phyloP scores from a whole-genome alignment of 345 rosid genomes.

The Eucalyptus camaldulensis region DNA sequence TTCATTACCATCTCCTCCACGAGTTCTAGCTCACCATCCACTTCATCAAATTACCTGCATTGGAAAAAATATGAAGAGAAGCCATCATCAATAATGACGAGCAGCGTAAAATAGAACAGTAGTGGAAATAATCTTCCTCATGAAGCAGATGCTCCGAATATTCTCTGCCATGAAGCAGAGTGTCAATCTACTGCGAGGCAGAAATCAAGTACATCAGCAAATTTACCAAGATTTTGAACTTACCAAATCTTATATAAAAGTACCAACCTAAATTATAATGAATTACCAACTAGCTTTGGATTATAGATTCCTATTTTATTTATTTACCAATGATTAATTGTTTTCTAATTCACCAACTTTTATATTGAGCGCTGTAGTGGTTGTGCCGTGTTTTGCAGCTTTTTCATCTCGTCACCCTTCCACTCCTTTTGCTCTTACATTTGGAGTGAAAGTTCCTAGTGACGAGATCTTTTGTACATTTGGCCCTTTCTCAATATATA shows the following conservation, averaged over 20 bases:
- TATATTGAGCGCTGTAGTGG: not conserved
- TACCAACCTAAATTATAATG: too few relatives aligned
- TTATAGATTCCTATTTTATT: too few relatives aligned
- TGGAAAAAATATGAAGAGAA: not conserved
- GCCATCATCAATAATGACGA: not conserved
- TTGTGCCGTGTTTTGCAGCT: too few relatives aligned
- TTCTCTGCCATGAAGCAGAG: not conserved
- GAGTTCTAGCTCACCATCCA: not conserved
- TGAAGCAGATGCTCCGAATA: not conserved
- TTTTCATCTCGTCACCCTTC: too few relatives aligned
- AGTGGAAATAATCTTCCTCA: not conserved
- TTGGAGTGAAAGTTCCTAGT: too few relatives aligned
- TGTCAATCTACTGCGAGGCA: not conserved
- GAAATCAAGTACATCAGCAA: not conserved
- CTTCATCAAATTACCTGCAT: conserved; percentile 22
- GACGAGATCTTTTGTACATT: too few relatives aligned
- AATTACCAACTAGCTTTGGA: too few relatives aligned
- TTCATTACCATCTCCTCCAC: not conserved
- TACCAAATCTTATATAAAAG: too few relatives aligned
- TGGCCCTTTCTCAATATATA: too few relatives aligned
- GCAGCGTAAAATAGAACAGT: not conserved
- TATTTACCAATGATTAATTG: too few relatives aligned
- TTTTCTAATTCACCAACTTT: too few relatives aligned
- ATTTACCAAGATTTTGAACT: not conserved
- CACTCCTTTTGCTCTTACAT: too few relatives aligned